Percentiles rank a stretch among this genome's conserved stretches.
These are phyloP conservation scores for Ciborinia camelliae DNA, from an alignment of 2,329 filamentous ascomycete species.

Conservation along the genomic window DNA sequence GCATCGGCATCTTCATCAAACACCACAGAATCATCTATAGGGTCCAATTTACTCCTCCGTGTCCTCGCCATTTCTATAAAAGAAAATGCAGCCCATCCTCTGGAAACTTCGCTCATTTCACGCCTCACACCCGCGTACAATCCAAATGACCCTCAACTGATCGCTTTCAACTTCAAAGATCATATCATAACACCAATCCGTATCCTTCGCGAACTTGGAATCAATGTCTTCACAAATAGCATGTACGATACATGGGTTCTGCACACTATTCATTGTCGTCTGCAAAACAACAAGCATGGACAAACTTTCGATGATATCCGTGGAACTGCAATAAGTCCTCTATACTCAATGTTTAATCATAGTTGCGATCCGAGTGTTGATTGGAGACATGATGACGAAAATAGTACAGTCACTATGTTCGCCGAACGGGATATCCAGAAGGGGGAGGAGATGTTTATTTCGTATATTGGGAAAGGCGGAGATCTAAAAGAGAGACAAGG, in stretches of 20 bases:
- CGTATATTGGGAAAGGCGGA: constrained; percentile 27
- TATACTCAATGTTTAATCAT: constrained; percentile 38
- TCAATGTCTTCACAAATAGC: constrained; percentile 34
- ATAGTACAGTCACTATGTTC: constrained; percentile 32
- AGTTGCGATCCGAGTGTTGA: constrained; percentile 37
- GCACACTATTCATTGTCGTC: constrained; percentile 36
- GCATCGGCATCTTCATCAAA: constrained; percentile 22
- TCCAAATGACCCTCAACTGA: constrained; percentile 30
- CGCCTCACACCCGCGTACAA: constrained; percentile 35
- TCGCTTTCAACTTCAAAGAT: constrained; percentile 36
- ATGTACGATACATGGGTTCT: constrained; percentile 36
- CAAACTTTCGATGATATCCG: constrained; percentile 29
- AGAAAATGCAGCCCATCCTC: constrained; percentile 28
- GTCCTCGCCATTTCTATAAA: constrained; percentile 34
- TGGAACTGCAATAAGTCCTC: constrained; percentile 34
- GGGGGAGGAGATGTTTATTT: constrained; percentile 32
- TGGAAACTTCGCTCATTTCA: constrained; percentile 34
- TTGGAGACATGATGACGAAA: constrained; percentile 31
- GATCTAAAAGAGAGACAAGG: constrained; percentile 14
- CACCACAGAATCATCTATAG: constrained; percentile 29
- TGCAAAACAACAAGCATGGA: constrained; percentile 39
- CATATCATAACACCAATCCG: constrained; percentile 33
- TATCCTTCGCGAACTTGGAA: constrained; percentile 34
- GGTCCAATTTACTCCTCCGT: constrained; percentile 34
- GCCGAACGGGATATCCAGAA: constrained; percentile 26